A percentile compares a stretch with the other conserved stretches of the same genome.
These are phyloP conservation scores for Penicillium sp. DNA, from an alignment of 2,329 filamentous ascomycete species.

Conservation along the genomic window DNA sequence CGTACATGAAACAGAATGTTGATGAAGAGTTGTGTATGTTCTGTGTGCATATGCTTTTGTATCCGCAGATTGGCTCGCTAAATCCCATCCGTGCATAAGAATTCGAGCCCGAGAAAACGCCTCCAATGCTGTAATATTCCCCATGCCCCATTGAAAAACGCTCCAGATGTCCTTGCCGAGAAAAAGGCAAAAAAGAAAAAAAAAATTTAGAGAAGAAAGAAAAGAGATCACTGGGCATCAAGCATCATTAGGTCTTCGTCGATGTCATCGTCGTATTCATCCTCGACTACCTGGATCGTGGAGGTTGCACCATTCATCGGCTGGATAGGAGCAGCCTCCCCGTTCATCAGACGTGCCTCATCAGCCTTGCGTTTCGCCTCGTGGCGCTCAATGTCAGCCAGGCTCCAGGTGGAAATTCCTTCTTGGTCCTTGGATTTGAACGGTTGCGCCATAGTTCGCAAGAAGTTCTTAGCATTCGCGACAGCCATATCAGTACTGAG, in stretches of 20 bases:
- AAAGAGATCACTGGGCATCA: slow-evolving; percentile 34
- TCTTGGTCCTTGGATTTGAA: slow-evolving; percentile 83
- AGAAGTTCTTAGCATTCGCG: slow-evolving; percentile 82
- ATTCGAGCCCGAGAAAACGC: slow-evolving; percentile 21
- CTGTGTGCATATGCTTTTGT: background rate
- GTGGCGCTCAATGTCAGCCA: slow-evolving; percentile 74
- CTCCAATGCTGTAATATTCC: slow-evolving; percentile 24
- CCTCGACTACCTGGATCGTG: slow-evolving; percentile 27
- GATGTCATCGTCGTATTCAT: slow-evolving; percentile 47
- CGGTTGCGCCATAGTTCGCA: slow-evolving; percentile 88
- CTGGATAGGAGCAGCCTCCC: slow-evolving; percentile 42
- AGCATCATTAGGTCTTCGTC: slow-evolving; percentile 48
- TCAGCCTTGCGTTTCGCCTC: slow-evolving; percentile 69
- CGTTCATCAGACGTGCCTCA: slow-evolving; percentile 65
- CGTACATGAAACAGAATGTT: no score
- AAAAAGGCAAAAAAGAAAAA: slow-evolving; percentile 7
- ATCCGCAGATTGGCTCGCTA: background rate
- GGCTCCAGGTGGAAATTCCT: slow-evolving; percentile 89
- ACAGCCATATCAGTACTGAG: slow-evolving; percentile 95
- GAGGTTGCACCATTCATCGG: slow-evolving; percentile 25
- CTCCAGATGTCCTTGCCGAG: slow-evolving; percentile 12
- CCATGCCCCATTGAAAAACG: slow-evolving; percentile 21
- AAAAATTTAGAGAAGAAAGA: slow-evolving; percentile 4
- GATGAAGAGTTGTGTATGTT: background rate
- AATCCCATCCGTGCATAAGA: background rate